phyloP scores from a whole-genome alignment of 2,329 filamentous ascomycete genomes.

The Raffaelea ambrosiae region DNA sequence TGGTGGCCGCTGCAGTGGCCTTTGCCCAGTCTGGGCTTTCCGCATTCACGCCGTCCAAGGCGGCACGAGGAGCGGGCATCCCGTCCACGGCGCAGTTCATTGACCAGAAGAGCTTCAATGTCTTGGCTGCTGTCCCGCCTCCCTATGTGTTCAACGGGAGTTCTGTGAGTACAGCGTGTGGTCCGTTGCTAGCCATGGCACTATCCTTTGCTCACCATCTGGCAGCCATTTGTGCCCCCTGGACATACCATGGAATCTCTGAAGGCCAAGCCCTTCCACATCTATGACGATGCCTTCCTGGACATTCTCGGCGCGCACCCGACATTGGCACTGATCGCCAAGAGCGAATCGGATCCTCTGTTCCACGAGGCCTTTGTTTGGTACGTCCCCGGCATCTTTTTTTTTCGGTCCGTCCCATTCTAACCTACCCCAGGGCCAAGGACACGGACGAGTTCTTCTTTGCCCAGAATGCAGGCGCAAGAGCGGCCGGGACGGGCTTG shows the following conservation, averaged over 20 bases:
- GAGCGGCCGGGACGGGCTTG: constrained; percentile 38
- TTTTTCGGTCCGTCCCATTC: not conserved
- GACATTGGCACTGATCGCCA: constrained; percentile 39
- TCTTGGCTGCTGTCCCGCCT: constrained; percentile 30
- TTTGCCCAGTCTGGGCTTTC: not conserved
- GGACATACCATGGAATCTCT: constrained; percentile 29
- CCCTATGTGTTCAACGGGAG: constrained; percentile 25
- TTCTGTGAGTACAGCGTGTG: not conserved
- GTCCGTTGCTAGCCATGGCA: not conserved
- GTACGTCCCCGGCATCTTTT: constrained; percentile 21
- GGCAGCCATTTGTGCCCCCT: constrained; percentile 35
- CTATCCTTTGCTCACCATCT: not conserved
- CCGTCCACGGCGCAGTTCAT: constrained; percentile 32
- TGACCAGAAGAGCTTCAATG: constrained; percentile 34
- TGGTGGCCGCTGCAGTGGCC: not conserved
- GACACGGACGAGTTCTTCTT: constrained; percentile 46
- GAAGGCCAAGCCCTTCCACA: constrained; percentile 31
- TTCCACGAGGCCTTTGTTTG: constrained; percentile 51
- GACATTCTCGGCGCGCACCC: constrained; percentile 40
- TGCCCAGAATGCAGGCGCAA: constrained; percentile 40
- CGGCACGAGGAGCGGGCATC: not conserved
- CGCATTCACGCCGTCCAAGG: not conserved
- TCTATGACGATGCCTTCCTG: constrained; percentile 43
- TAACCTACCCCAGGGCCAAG: constrained; percentile 23
- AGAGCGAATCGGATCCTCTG: constrained; percentile 32